Evolutionary conservation across 202 grass and related monocot species (phyloP).

Genomic region (Carex sylvatica): DNA sequence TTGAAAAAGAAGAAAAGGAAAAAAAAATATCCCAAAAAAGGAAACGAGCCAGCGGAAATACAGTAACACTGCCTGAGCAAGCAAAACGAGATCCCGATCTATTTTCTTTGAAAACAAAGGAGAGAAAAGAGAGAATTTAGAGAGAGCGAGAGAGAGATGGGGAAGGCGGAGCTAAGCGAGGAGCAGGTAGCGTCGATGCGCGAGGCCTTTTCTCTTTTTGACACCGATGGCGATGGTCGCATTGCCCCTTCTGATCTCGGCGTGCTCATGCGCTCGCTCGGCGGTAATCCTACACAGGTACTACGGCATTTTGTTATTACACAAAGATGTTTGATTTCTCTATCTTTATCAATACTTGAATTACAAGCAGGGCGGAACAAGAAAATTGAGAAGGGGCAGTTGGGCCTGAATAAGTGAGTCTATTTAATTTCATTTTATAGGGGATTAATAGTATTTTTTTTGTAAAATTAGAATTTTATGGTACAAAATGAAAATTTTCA

Average conservation of each 20-base stretch:
- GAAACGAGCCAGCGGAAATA: conserved; percentile 4
- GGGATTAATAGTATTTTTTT: too few species aligned
- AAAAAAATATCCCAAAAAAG: background rate
- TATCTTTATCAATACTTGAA: background rate
- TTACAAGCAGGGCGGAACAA: too few species aligned
- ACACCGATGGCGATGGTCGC: conserved; percentile 44
- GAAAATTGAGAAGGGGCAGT: too few species aligned
- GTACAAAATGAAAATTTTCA: too few species aligned
- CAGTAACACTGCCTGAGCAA: background rate
- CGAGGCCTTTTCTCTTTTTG: conserved; percentile 54
- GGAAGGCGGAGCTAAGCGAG: conserved; percentile 37
- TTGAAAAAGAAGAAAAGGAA: background rate
- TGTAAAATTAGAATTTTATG: too few species aligned
- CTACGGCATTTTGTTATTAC: background rate
- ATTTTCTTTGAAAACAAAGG: background rate
- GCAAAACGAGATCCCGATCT: conserved; percentile 30
- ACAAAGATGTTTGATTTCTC: background rate
- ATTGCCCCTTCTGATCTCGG: conserved; percentile 43
- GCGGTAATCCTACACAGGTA: conserved; percentile 49
- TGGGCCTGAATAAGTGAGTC: too few species aligned
- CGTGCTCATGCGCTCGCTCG: conserved; percentile 52
- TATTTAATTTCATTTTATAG: too few species aligned
- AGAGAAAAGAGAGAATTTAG: background rate
- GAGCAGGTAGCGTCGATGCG: conserved; percentile 57
- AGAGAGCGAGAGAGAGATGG: conserved; percentile 21